Evolutionary conservation across 257 asterid species (phyloP), one percentile per base, ranked within the genome.

Genomic region (Coffea eugenioides): DNA sequence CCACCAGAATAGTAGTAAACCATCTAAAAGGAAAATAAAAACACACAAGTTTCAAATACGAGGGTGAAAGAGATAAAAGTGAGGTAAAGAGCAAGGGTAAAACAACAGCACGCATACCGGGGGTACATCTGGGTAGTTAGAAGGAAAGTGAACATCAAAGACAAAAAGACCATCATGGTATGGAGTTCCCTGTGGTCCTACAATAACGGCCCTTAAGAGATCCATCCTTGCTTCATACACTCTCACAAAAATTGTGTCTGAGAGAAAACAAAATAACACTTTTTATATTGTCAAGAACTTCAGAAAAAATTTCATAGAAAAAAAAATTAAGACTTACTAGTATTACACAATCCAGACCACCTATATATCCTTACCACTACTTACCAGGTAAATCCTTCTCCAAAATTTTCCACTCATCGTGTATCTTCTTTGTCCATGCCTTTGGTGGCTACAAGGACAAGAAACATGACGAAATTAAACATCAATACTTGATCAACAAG

Each of bases 151-250:
- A 59, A 82, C 81, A 81, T 89, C 89, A 77, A 87, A 89, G 70
- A 87, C 89, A 77, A 89, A 89, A 77, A 87, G 88, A 45, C 92
- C 90, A 79, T 89, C 92, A 85, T 89, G 92, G 83, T 87, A 89
- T 15, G 92, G 92, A 79, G 92, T 89, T 73, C 92, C 92, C 78
- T 84, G 88, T 39, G 92, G 92, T 75, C 92, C 92, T 36, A 85
- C 80, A n/a, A 89, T 85, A 79, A 89, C 86, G 18, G 92, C 90
- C 81, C 90, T 87, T 80, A 89, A 76, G 75, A 89, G 90, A 77
- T 89, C 92, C 92, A 89, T 89, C 84, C 92, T 87, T 59, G 86
- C 61, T 85, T 89, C 92, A 66, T 72, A 87, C 52, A 86, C 92
- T 83, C 90, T 80, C 6, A 89, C 92, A 71, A 79, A 89, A 74